Evolutionary conservation across 345 rosid genomes (phyloP), one percentile per base, ranked within the genome.

Genomic region (Orychophragmus violaceus): DNA sequence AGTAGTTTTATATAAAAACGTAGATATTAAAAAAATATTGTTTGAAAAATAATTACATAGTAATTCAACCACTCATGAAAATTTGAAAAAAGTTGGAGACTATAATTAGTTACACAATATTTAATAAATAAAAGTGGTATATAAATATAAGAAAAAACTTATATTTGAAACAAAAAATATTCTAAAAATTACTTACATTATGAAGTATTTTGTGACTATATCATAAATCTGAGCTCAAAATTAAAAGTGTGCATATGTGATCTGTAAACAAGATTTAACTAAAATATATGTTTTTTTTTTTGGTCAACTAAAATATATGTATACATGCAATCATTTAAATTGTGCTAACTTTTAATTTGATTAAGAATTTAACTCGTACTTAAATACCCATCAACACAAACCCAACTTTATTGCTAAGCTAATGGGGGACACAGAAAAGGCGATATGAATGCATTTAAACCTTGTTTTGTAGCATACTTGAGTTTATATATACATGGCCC

Each of bases 381-480:
- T n/a, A 27, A 25, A 65, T 39, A 54, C 21, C 21, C 24, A 69
- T 59, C 60, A 69, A 36, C 37, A 51, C 11, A 54, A 62, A 54
- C 21, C 21, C 25, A 48, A 45, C 64, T 71, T 71, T 63, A 54
- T 71, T 71, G 75, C 58, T 41, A 54, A 55, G 58, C 30, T n/a
- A 63, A 63, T 45, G 64, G 75, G 75, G 69, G 21, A 53, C 75
- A 71, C 69, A 71, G 3, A 62, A 63, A 71, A 62, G 23, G 50
- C 53, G 2, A 71, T 17, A 42, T 54, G 75, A 71, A 70, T 71
- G 64, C 64, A 71, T 35, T 63, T 64, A 63, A 63, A 71, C 75
- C 70, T 55, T 71, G 75, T 63, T 63, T 71, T 71, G 70, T 71
- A 55, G 58, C 69, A 63, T 63, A 71, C 64, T 55, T 28, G 58